These are phyloP conservation scores for Clonostachys chloroleuca DNA, from an alignment of 2,329 filamentous ascomycete genomes.

Conservation along the genomic window DNA sequence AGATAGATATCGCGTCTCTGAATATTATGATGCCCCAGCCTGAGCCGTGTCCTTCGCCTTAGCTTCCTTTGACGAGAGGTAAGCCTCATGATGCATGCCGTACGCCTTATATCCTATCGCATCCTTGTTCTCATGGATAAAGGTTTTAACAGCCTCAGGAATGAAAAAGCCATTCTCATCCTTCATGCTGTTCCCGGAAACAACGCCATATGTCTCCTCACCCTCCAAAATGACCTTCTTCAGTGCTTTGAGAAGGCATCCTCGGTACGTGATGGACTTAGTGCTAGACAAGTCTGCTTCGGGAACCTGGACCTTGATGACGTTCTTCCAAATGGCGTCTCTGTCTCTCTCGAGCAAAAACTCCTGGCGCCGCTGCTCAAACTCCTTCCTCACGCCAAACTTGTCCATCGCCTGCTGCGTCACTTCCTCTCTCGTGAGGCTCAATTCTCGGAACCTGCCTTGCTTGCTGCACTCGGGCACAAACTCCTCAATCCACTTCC, in stretches of 20 bases:
- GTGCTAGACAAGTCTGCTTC: conserved; percentile 5
- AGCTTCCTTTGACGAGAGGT: not conserved
- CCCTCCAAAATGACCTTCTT: conserved; percentile 44
- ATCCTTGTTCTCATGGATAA: conserved; percentile 31
- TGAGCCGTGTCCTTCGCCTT: not conserved
- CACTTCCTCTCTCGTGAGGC: conserved; percentile 35
- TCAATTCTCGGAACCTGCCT: conserved; percentile 22
- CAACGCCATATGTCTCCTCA: conserved; percentile 29
- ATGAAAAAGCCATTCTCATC: conserved; percentile 36
- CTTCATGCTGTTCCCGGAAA: conserved; percentile 15
- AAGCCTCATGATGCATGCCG: not conserved
- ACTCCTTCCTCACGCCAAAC: conserved; percentile 43
- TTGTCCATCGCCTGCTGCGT: conserved; percentile 45
- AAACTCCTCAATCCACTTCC: conserved; percentile 58
- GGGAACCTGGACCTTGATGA: conserved; percentile 35
- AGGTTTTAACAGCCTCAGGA: conserved; percentile 31
- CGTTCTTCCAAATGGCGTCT: conserved; percentile 34
- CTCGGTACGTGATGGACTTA: conserved; percentile 16
- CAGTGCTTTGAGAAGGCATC: conserved; percentile 32
- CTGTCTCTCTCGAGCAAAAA: conserved; percentile 35
- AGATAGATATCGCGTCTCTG: too few relatives aligned
- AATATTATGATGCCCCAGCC: not conserved
- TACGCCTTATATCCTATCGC: conserved; percentile 18
- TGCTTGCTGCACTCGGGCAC: conserved; percentile 44
- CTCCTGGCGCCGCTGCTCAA: conserved; percentile 29